phyloP scores from a whole-genome alignment of 768 basidiomycete genomes.

The Rickenella mellea region DNA sequence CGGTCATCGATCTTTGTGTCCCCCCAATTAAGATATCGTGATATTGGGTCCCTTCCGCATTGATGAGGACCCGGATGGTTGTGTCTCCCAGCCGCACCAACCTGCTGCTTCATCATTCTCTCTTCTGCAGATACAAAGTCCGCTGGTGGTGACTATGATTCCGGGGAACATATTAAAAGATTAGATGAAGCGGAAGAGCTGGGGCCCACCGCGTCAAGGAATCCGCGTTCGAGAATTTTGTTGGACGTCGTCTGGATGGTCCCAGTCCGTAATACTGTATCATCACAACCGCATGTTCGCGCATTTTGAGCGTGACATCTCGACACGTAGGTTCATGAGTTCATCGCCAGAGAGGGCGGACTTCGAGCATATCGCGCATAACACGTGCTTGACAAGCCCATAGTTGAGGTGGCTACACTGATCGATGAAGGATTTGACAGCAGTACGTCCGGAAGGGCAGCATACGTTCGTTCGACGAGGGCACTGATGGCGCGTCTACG shows the following conservation, averaged over 20 bases:
- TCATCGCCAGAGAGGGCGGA: constrained; percentile 19
- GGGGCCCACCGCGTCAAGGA: constrained; percentile 60
- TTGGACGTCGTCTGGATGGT: constrained; percentile 69
- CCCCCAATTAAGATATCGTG: constrained; percentile 36
- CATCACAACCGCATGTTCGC: too few species aligned
- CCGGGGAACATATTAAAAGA: too few species aligned
- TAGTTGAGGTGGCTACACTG: constrained; percentile 79
- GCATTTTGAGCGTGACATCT: too few species aligned
- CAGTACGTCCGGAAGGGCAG: constrained; percentile 90
- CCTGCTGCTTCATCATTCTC: constrained; percentile 12
- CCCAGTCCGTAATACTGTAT: too few species aligned
- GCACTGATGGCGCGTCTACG: constrained; percentile 79
- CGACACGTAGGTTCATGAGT: neutral
- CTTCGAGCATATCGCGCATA: constrained; percentile 92
- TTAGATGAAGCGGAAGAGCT: constrained; percentile 2
- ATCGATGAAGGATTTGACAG: constrained; percentile 85
- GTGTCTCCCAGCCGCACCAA: constrained; percentile 4
- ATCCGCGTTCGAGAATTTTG: constrained; percentile 74
- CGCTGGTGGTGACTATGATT: constrained; percentile 54
- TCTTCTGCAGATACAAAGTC: constrained; percentile 67
- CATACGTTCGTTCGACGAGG: constrained; percentile 79
- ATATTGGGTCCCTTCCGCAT: constrained; percentile 34
- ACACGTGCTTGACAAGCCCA: constrained; percentile 91
- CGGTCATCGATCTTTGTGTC: constrained; percentile 22
- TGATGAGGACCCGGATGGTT: neutral